Conservation (phyloP, 2,329 filamentous ascomycete genomes). For the Myriosclerotinia curreyana region DNA sequence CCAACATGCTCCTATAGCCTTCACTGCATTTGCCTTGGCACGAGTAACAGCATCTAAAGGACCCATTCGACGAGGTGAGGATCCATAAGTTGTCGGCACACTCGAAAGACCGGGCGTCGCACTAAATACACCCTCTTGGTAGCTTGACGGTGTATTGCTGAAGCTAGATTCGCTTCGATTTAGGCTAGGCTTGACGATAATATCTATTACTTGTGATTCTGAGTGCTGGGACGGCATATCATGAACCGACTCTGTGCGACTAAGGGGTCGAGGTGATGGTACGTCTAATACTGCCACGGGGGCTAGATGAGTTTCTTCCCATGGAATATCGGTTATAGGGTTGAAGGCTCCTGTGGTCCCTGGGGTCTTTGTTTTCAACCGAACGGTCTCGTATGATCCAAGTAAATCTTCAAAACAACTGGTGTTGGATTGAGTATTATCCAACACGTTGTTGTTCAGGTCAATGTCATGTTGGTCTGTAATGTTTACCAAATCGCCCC, state of each 20-base stretch:
- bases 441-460: slow-evolving; percentile 9
- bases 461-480: background rate
- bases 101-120: slow-evolving; percentile 14
- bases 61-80: slow-evolving; percentile 17
- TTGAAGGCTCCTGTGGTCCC: background rate
- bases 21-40: slow-evolving; percentile 25
- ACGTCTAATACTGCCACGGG: background rate
- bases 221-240: background rate
- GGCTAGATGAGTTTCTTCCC: background rate
- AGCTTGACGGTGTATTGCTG: slow-evolving; percentile 10
- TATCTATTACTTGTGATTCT: slow-evolving; percentile 7
- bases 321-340: slow-evolving; percentile 10
- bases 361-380: background rate
- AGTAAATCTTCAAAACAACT: background rate
- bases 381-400: background rate
- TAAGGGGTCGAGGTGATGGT: slow-evolving; percentile 3
- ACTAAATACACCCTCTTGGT: slow-evolving; percentile 20
- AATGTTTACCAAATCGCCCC: slow-evolving; percentile 8
- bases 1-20: slow-evolving; percentile 27
- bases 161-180: background rate
- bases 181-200: background rate
- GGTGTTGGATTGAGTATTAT: background rate
- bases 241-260: background rate
- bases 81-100: slow-evolving; percentile 8
- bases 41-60: slow-evolving; percentile 19